Conservation (phyloP, 2,329 filamentous ascomycete genomes). For the Cordyceps pruinosa region DNA sequence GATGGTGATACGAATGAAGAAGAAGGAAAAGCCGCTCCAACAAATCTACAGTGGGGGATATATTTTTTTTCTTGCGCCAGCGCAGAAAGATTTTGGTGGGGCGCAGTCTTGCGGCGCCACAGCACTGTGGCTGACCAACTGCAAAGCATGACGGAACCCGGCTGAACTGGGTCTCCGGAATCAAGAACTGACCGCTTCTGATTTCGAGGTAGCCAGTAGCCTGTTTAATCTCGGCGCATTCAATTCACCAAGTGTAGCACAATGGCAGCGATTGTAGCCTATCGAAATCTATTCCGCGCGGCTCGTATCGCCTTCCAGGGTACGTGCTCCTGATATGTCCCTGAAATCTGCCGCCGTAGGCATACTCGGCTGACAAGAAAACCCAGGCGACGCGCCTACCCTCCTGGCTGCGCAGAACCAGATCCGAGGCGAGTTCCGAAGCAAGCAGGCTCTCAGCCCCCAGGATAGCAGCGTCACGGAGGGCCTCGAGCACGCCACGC, state of each 20-base stretch:
- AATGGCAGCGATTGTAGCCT: constrained; percentile 69
- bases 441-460: constrained; percentile 52
- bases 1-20: constrained; percentile 15
- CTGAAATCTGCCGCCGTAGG: neutral
- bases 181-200: neutral
- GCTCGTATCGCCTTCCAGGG: constrained; percentile 78
- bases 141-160: constrained; percentile 16
- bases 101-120: constrained; percentile 1
- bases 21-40: constrained; percentile 12
- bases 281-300: constrained; percentile 74
- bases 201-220: neutral
- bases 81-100: constrained; percentile 4
- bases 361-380: constrained; percentile 5
- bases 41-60: constrained; percentile 14
- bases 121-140: constrained; percentile 3
- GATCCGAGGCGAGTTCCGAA: constrained; percentile 68
- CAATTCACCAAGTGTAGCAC: constrained; percentile 10
- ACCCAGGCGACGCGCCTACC: constrained; percentile 65
- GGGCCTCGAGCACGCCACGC: constrained; percentile 71
- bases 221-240: neutral
- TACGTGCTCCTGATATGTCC: constrained; percentile 29
- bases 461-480: constrained; percentile 52
- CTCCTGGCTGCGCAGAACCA: constrained; percentile 64
- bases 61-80: constrained; percentile 1
- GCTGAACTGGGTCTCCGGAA: constrained; percentile 20